phyloP scores from a whole-genome alignment of 306 rosid genomes.

The Pachyrhizus erosus region DNA sequence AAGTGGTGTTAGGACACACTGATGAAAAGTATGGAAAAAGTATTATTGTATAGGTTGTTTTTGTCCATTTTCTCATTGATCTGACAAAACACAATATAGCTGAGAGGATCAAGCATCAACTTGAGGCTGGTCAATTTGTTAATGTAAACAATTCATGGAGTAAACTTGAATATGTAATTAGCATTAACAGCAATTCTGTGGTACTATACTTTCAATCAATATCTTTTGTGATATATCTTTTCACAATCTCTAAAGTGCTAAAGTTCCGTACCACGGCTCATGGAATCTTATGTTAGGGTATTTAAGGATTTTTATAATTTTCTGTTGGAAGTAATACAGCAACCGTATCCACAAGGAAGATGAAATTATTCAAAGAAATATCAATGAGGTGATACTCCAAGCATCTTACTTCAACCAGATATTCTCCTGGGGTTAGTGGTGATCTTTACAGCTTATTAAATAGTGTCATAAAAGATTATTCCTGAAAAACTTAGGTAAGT shows the following conservation, averaged over 20 bases:
- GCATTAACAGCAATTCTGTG: neutral
- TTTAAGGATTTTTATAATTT: constrained; percentile 13
- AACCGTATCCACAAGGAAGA: neutral
- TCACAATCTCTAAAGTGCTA: neutral
- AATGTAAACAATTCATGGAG: neutral
- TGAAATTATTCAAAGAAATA: neutral
- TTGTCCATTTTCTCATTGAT: neutral
- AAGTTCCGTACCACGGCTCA: neutral
- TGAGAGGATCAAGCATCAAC: neutral
- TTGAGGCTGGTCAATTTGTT: constrained; percentile 9
- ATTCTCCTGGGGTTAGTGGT: neutral
- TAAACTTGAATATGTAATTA: constrained; percentile 3
- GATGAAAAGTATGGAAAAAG: neutral
- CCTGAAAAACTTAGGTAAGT: neutral
- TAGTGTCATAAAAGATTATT: neutral
- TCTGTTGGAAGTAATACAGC: constrained; percentile 3
- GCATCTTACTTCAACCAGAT: neutral
- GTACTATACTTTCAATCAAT: neutral
- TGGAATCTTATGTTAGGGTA: neutral
- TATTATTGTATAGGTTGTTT: neutral
- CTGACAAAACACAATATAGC: neutral
- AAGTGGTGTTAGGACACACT: constrained; percentile 5
- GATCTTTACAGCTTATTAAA: neutral
- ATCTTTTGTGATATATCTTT: neutral
- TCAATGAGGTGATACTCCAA: constrained; percentile 4